Percentiles rank a stretch among this genome's conserved stretches.
phyloP scores from a whole-genome alignment of 2,329 filamentous ascomycete species.

The Fusarium anguioides region DNA sequence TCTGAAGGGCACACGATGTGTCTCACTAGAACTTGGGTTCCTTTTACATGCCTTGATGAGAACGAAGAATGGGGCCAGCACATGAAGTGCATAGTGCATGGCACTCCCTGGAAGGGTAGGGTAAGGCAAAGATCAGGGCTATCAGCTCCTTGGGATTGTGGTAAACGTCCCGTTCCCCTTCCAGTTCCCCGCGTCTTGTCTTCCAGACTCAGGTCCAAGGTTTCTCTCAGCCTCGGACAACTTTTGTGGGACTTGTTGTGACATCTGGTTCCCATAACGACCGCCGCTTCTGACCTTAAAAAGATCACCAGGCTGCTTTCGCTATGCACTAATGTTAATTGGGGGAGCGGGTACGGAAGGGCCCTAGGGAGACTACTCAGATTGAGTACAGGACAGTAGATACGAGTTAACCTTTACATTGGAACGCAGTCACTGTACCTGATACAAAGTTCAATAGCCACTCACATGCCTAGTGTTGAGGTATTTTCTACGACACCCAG shows the following conservation, averaged over 20 bases:
- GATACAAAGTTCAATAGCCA: conserved; percentile 3
- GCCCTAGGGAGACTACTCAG: conserved; percentile 15
- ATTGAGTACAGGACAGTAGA: neutral
- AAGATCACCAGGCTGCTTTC: conserved; percentile 15
- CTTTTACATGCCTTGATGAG: neutral
- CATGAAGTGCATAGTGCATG: conserved; percentile 3
- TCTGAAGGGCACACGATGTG: conserved; percentile 23
- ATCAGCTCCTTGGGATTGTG: conserved; percentile 13
- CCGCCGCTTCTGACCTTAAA: neutral
- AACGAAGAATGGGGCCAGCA: neutral
- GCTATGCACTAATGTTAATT: conserved; percentile 16
- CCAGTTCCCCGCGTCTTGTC: conserved; percentile 25
- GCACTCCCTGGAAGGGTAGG: conserved; percentile 13
- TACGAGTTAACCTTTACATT: neutral
- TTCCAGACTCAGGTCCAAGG: neutral
- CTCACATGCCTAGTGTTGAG: neutral
- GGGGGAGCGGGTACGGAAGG: conserved; percentile 34
- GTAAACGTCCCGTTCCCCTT: conserved; percentile 20
- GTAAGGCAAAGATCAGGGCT: conserved; percentile 7
- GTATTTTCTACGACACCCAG: conserved; percentile 26
- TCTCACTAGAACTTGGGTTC: conserved; percentile 8
- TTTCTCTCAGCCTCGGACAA: conserved; percentile 7
- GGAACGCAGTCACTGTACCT: conserved; percentile 4
- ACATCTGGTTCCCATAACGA: conserved; percentile 19
- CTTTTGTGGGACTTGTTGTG: conserved; percentile 15